Evolutionary conservation across 805 yeast genomes (phyloP).

Genomic region (Saturnispora gosingensis): DNA sequence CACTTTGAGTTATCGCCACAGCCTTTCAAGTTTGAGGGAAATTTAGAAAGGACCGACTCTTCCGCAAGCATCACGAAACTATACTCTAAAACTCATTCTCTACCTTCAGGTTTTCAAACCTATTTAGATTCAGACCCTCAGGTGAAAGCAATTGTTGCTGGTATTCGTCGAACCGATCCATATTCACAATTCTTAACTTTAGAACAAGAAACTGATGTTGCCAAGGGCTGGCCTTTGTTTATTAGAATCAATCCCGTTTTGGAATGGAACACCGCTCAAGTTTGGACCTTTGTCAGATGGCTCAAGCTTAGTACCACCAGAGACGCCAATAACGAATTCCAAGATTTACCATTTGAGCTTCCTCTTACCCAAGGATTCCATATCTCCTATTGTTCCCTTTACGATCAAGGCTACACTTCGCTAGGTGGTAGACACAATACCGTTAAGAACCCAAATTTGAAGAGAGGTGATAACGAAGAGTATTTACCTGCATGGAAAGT

Average conservation of each 20-base stretch:
- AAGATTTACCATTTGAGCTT: neutral
- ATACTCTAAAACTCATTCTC: constrained; percentile 27
- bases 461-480: constrained; percentile 6
- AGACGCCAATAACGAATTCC: neutral
- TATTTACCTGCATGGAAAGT: constrained; percentile 51
- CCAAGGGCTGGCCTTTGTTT: constrained; percentile 87
- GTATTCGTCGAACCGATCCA: constrained; percentile 84
- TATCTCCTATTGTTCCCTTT: constrained; percentile 54
- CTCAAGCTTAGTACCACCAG: neutral
- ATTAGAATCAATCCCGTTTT: constrained; percentile 79
- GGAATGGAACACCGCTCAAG: constrained; percentile 74
- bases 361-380: constrained; percentile 29
- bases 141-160: constrained; percentile 73
- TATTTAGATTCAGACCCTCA: constrained; percentile 46
- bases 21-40: neutral
- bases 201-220: constrained; percentile 69
- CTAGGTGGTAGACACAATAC: constrained; percentile 76
- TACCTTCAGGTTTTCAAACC: constrained; percentile 50
- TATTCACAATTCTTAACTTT: constrained; percentile 50
- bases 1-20: neutral
- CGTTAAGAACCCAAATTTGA: constrained; percentile 55
- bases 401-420: constrained; percentile 82
- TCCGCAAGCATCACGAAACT: neutral
- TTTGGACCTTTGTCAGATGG: constrained; percentile 61
- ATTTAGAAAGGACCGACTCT: neutral